Percentiles rank a stretch among this genome's conserved stretches.
These are phyloP conservation scores for Aegilops bicornis DNA, from an alignment of 176 grass and related monocot species.

Conservation along the genomic window DNA sequence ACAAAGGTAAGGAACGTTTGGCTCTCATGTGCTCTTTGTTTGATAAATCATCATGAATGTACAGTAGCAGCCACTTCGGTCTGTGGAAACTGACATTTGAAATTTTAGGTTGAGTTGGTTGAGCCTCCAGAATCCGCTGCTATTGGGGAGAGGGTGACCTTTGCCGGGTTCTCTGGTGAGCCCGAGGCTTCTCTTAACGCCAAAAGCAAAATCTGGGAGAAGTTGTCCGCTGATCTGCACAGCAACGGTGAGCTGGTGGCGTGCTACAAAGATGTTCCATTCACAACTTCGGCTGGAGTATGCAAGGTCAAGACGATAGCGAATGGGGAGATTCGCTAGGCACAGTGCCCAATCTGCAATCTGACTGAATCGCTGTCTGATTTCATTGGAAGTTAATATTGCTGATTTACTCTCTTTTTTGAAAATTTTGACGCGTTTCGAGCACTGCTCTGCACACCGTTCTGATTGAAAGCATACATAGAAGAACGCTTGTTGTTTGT, in stretches of 20 bases:
- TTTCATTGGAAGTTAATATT: not conserved
- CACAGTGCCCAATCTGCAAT: not conserved
- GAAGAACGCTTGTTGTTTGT: too few species aligned
- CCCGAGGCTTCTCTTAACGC: slow-evolving; percentile 69
- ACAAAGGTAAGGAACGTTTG: slow-evolving; percentile 47
- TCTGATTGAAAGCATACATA: not conserved
- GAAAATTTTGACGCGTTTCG: not conserved
- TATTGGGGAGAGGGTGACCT: slow-evolving; percentile 68
- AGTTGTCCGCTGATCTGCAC: slow-evolving; percentile 64
- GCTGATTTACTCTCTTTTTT: not conserved
- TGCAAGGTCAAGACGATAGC: slow-evolving; percentile 72
- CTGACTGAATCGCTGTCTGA: not conserved
- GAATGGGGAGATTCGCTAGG: slow-evolving; percentile 72
- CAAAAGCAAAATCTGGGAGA: slow-evolving; percentile 92
- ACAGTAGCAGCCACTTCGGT: not conserved
- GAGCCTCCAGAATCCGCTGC: slow-evolving; percentile 66
- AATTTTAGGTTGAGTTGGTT: slow-evolving; percentile 76
- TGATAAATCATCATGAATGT: not conserved
- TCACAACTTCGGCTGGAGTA: slow-evolving; percentile 69
- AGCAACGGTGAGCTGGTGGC: slow-evolving; percentile 66
- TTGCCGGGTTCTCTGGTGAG: slow-evolving; percentile 66
- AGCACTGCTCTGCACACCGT: not conserved
- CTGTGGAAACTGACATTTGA: not conserved
- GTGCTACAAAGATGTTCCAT: slow-evolving; percentile 69
- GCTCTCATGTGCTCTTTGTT: not conserved